Evolutionary conservation across 2,329 filamentous ascomycete species (phyloP).

Genomic region (Botrytis tulipae): DNA sequence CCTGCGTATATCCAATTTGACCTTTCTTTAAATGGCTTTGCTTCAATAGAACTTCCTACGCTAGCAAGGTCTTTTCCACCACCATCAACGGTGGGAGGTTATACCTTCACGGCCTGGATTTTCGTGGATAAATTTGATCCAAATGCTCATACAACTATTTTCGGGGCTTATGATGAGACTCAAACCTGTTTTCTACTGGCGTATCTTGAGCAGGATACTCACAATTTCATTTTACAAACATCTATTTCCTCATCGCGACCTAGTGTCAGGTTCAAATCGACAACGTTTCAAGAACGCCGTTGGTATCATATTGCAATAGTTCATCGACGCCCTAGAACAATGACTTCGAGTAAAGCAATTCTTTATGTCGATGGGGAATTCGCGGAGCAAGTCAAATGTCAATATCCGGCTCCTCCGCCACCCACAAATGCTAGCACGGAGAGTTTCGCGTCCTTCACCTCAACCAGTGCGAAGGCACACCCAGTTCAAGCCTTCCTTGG

Average conservation of each 20-base stretch:
- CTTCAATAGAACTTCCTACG: conserved; percentile 86
- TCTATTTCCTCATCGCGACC: conserved; percentile 83
- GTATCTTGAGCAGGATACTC: conserved; percentile 91
- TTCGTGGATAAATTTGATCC: conserved; percentile 83
- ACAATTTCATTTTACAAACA: conserved; percentile 92
- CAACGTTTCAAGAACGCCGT: conserved; percentile 67
- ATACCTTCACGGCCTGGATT: conserved; percentile 88
- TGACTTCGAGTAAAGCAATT: conserved; percentile 75
- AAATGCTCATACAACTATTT: conserved; percentile 86
- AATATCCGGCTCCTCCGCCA: conserved; percentile 77
- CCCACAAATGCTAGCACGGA: conserved; percentile 61
- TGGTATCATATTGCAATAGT: conserved; percentile 96
- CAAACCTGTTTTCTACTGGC: conserved; percentile 93
- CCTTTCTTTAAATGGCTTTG: conserved; percentile 80
- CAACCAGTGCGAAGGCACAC: conserved; percentile 55
- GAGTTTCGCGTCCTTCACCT: conserved; percentile 68
- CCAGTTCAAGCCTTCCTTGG: conserved; percentile 90
- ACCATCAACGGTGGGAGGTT: conserved; percentile 69
- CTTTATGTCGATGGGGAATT: conserved; percentile 94
- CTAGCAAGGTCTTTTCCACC: conserved; percentile 85
- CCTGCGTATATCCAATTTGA: conserved; percentile 94
- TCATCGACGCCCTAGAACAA: conserved; percentile 74
- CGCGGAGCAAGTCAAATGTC: conserved; percentile 84
- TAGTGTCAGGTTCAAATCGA: conserved; percentile 89
- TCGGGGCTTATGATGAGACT: conserved; percentile 87